phyloP scores from a whole-genome alignment of 805 yeast genomes.

The Yamadazyma scolyti region DNA sequence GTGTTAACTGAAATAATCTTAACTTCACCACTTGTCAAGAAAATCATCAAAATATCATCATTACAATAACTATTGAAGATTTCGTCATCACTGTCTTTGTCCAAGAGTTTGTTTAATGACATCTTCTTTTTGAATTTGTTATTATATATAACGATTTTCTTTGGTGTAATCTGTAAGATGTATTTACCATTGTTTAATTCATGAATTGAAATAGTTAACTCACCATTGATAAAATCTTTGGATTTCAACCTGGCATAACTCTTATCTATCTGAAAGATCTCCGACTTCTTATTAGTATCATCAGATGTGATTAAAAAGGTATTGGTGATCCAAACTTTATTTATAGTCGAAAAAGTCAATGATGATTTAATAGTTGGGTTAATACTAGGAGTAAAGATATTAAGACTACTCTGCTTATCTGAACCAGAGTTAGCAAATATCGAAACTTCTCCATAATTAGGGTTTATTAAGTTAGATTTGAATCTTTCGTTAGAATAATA shows the following conservation, averaged over 20 bases:
- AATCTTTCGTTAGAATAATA: slow-evolving; percentile 50
- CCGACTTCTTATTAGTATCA: slow-evolving; percentile 58
- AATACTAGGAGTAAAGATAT: slow-evolving; percentile 62
- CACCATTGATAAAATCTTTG: slow-evolving; percentile 59
- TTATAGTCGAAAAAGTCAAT: slow-evolving; percentile 66
- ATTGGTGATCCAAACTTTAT: slow-evolving; percentile 70
- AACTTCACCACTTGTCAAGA: slow-evolving; percentile 69
- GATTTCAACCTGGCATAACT: slow-evolving; percentile 60
- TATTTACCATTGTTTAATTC: slow-evolving; percentile 52
- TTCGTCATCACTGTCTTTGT: slow-evolving; percentile 29
- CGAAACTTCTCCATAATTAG: slow-evolving; percentile 62
- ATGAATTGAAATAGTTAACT: slow-evolving; percentile 64
- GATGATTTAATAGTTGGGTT: slow-evolving; percentile 67
- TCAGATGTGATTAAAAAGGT: slow-evolving; percentile 73
- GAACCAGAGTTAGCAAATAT: slow-evolving; percentile 71
- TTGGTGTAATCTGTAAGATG: slow-evolving; percentile 72
- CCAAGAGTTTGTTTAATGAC: slow-evolving; percentile 39
- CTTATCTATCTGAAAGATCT: slow-evolving; percentile 60
- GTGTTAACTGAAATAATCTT: slow-evolving; percentile 46
- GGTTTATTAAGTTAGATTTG: slow-evolving; percentile 63
- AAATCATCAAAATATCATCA: slow-evolving; percentile 62
- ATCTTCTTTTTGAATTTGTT: slow-evolving; percentile 53
- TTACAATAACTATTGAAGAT: slow-evolving; percentile 59
- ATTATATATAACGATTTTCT: slow-evolving; percentile 58
- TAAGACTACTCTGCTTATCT: slow-evolving; percentile 49